phyloP scores from a whole-genome alignment of 768 basidiomycete genomes.

The Mycena venus region DNA sequence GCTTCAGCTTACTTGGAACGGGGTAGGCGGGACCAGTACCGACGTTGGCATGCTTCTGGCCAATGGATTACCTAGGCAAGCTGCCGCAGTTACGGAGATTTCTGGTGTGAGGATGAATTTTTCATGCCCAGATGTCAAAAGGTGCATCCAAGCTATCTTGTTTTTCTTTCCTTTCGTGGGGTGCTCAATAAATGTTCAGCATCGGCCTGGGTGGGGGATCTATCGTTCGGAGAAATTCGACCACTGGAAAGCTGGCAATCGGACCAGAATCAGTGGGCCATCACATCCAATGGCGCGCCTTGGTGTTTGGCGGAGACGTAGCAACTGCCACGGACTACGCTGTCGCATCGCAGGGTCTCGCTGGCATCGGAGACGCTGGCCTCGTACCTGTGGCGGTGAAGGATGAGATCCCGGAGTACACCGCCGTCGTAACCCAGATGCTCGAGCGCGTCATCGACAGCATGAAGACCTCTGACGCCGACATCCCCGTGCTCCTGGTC shows the following conservation, averaged over 20 bases:
- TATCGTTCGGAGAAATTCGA: constrained; percentile 51
- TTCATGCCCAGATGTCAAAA: constrained; percentile 64
- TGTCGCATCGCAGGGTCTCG: constrained; percentile 51
- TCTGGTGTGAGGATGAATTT: constrained; percentile 67
- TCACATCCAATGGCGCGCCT: constrained; percentile 57
- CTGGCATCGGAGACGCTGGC: background rate
- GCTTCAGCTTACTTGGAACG: background rate
- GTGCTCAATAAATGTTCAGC: constrained; percentile 38
- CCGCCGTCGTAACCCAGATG: constrained; percentile 57
- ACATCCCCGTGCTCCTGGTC: constrained; percentile 67
- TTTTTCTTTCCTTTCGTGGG: background rate
- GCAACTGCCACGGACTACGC: constrained; percentile 69
- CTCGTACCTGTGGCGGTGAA: background rate
- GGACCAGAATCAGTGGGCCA: constrained; percentile 73
- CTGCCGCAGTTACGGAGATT: constrained; percentile 66
- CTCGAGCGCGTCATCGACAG: constrained; percentile 64
- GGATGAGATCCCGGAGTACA: constrained; percentile 43
- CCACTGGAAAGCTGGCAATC: constrained; percentile 50
- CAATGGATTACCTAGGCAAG: constrained; percentile 67
- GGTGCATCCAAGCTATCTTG: constrained; percentile 28
- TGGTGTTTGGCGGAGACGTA: constrained; percentile 62
- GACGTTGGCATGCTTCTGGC: constrained; percentile 70
- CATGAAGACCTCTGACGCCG: constrained; percentile 69
- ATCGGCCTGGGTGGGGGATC: constrained; percentile 73
- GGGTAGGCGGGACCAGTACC: constrained; percentile 65